These are phyloP conservation scores for Ramaria rubella DNA, from an alignment of 768 basidiomycete species.

Conservation along the genomic window DNA sequence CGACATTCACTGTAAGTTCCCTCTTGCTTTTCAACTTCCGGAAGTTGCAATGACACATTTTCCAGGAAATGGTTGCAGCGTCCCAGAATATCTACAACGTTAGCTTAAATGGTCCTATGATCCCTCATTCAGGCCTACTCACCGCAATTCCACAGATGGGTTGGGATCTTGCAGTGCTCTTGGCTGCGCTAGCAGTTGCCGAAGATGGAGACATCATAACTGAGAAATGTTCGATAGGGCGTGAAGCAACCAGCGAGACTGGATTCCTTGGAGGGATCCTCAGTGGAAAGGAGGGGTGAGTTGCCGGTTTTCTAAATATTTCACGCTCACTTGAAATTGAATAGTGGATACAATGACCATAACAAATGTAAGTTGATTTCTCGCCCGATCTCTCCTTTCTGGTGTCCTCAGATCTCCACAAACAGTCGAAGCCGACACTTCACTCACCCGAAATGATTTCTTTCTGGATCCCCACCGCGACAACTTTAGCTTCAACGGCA, in stretches of 20 bases:
- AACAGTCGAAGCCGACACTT: not conserved
- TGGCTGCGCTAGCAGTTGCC: not conserved
- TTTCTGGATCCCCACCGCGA: not conserved
- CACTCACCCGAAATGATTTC: not conserved
- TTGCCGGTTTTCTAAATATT: not conserved
- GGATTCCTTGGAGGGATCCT: not conserved
- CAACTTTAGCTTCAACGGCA: not conserved
- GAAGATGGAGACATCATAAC: not conserved
- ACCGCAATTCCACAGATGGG: not conserved
- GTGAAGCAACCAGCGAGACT: not conserved
- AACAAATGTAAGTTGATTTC: not conserved
- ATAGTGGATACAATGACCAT: not conserved
- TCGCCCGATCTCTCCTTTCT: not conserved
- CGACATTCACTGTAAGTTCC: not conserved
- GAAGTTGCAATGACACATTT: not conserved
- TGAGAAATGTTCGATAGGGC: not conserved
- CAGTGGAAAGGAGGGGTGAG: not conserved
- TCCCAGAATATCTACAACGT: not conserved
- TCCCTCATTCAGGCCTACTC: not conserved
- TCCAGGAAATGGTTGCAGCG: not conserved
- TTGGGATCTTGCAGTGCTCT: not conserved
- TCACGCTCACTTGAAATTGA: not conserved
- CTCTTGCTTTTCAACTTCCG: not conserved
- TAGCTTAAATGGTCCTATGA: not conserved
- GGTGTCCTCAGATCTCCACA: not conserved